phyloP scores from a whole-genome alignment of 257 asterid genomes.

The Solanum arcanum region DNA sequence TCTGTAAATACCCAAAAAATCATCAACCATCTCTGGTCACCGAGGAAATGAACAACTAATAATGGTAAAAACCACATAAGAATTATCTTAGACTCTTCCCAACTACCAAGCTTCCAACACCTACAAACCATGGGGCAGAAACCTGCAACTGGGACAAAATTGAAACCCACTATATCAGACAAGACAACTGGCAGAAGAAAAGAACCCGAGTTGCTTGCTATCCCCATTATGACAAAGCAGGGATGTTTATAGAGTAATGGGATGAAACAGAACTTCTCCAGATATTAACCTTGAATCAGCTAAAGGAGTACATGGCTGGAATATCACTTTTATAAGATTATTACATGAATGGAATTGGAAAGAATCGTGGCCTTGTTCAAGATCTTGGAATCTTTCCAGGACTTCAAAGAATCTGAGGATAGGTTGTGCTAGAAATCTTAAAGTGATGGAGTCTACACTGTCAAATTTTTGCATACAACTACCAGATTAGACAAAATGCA shows the following conservation, averaged over 20 bases:
- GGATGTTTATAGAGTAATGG: neutral
- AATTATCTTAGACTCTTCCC: neutral
- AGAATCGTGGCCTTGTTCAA: too few relatives aligned
- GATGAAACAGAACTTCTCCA: neutral
- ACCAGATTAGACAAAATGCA: too few relatives aligned
- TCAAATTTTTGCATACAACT: too few relatives aligned
- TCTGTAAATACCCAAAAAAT: neutral
- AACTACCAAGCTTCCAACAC: neutral
- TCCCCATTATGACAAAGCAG: neutral
- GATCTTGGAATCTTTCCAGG: too few relatives aligned
- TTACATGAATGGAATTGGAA: too few relatives aligned
- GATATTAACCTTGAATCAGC: too few relatives aligned
- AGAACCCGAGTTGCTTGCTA: neutral
- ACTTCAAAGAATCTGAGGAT: too few relatives aligned
- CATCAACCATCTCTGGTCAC: neutral
- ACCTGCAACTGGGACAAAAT: neutral
- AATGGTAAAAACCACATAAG: neutral
- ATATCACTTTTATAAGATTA: too few relatives aligned
- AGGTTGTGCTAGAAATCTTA: too few relatives aligned
- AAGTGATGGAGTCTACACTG: too few relatives aligned
- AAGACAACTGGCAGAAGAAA: neutral
- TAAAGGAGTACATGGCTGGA: too few relatives aligned
- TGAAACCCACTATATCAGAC: neutral
- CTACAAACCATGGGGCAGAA: neutral
- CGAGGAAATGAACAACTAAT: neutral